Evolutionary conservation across 192 early-diverging fungal species (phyloP), one percentile per base, ranked within the genome.

Genomic region (Allomyces javanicus): DNA sequence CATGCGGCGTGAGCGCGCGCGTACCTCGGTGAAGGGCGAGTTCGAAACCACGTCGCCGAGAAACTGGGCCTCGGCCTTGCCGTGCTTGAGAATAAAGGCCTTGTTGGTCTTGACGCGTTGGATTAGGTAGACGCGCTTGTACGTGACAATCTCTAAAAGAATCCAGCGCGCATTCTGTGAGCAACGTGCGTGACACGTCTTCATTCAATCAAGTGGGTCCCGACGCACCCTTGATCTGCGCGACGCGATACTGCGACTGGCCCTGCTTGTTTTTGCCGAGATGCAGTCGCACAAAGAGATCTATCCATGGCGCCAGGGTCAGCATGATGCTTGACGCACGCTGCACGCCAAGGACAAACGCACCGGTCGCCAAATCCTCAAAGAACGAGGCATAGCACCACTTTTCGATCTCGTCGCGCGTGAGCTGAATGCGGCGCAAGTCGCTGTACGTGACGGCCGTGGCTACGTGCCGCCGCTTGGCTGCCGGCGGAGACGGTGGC

Each of bases 1-100:
- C 33, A 3, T 40, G 33, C 33, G 0, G 3, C 33, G 5, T 7
- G 33, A 7, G 33, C 33, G 33, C 7, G 33, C 50, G 50, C 43
- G 40, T 70, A 77, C 81, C 63, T 82, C 72, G 25, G 82, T 85
- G 27, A 89, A 77, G 26, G 80, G 68, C 63, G 73, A 70, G 66
- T 92, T 92, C 3, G 90, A 92, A 12, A 92, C 75, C 33, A 80
- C 81, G 65, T 87, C 83, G 84, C 90, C 90, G 10, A 81, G 80
- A 69, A 87, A 89, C 23, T 71, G 73, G 62, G 81, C 83, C 67
- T 84, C 79, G 19, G 81, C 72, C 44, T 83, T 78, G 25, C 89
- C 90, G 69, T 88, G 87, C 50, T 78, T 80, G 40, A 89, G 74
- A 17, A 69, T 75, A 24, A 92, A 65, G 11, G 79, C 81, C 63